Conservation (phyloP, 306 rosid species). For the Fagus sylvatica region DNA sequence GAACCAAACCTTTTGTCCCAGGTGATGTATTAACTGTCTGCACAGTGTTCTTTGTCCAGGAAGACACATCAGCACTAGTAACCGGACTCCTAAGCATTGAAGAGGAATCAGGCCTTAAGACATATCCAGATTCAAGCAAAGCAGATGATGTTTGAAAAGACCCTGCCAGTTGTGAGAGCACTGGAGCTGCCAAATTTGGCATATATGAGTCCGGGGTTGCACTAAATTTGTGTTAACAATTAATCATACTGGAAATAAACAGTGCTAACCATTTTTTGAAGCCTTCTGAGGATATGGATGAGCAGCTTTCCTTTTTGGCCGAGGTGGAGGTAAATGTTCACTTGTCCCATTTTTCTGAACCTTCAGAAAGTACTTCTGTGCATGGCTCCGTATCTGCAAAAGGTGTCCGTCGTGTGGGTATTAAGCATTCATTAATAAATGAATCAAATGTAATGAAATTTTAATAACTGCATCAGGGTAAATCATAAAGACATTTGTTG, state of each 20-base stretch:
- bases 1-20: slow-evolving; percentile 43
- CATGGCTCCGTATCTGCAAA: slow-evolving; percentile 91
- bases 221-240: slow-evolving; percentile 5
- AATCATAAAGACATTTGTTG: neutral
- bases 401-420: neutral
- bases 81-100: slow-evolving; percentile 54
- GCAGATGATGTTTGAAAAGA: slow-evolving; percentile 68
- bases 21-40: slow-evolving; percentile 48
- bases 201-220: slow-evolving; percentile 24
- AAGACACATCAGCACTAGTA: slow-evolving; percentile 48
- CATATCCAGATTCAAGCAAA: slow-evolving; percentile 63
- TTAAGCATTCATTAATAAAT: slow-evolving; percentile 1
- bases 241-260: slow-evolving; percentile 4
- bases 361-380: slow-evolving; percentile 90
- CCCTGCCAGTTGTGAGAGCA: slow-evolving; percentile 54
- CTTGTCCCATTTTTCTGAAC: slow-evolving; percentile 90
- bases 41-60: slow-evolving; percentile 56
- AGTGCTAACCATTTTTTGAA: slow-evolving; percentile 64
- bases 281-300: slow-evolving; percentile 99
- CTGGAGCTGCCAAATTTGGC: slow-evolving; percentile 47
- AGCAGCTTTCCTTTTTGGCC: slow-evolving; percentile 94
- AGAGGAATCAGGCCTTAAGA: slow-evolving; percentile 56
- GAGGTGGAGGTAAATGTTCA: slow-evolving; percentile 97
- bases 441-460: neutral
- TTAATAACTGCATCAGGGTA: neutral